Base-by-base conservation (phyloP, 345 rosid species). In the Iberis pinnata region DNA sequence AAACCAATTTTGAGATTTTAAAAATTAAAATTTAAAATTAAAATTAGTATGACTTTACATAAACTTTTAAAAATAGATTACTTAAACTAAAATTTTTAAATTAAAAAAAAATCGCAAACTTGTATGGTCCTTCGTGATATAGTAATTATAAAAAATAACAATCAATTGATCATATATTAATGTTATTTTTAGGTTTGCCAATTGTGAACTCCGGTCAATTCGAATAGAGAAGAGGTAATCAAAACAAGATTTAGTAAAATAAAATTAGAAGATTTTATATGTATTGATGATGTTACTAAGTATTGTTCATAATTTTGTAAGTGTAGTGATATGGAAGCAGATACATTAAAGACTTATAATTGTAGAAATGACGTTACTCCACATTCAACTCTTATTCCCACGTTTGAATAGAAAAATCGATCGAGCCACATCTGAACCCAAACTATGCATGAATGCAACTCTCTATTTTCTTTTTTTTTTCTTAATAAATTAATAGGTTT, bases 151-250 rank as follows among this genome's bases (percentile, higher is more conserved):
- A 6, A 7, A 29, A 29, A 6, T 2, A 5, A 29, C 8, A 29
- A 29, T 29, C 2, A 7, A 6, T 6, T 29, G 33, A 6, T 7
- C 33, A 29, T 29, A 3, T 9, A 3, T 5, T 29, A 2, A 2
- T 29, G n/a, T 32, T 32, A 9, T 32, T 45, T 65, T 17, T 43
- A 65, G 70, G 63, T 65, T 65, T 65, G 58, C 12, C 5, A 65
- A 65, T 43, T 57, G 70, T 50, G 70, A 65, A 65, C 53, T 65
- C 31, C 58, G 70, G 24, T 35, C 70, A 2, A 50, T 65, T 18
- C 46, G 4, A 7, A 42, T 65, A 49, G 53, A 57, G 2, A 36
- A 57, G 47, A 57, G 63, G 69, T 56, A 41, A 18, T 1, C 6
- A 32, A 22, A 56, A 1, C 15, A 18, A 9, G 2, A 4, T 29